These are phyloP conservation scores for Fusarium sp. DNA, from an alignment of 2,329 filamentous ascomycete genomes.

Conservation along the genomic window DNA sequence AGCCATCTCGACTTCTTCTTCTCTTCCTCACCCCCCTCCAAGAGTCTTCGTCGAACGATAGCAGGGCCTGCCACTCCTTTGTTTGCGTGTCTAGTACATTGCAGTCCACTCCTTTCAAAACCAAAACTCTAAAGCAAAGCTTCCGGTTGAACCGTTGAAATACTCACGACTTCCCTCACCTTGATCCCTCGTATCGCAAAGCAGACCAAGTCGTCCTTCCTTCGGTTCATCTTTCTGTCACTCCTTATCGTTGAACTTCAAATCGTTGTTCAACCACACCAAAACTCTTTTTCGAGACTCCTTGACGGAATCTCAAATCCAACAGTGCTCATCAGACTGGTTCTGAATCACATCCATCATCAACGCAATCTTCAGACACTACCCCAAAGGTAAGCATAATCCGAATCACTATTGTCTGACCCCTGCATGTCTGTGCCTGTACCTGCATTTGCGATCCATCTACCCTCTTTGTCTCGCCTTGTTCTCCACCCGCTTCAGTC, in stretches of 20 bases:
- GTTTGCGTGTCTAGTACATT: conserved; percentile 52
- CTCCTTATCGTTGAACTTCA: conserved; percentile 44
- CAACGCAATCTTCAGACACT: conserved; percentile 18
- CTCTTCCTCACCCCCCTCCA: conserved; percentile 47
- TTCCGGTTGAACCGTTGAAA: conserved; percentile 51
- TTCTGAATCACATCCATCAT: conserved; percentile 45
- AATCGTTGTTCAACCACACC: conserved; percentile 44
- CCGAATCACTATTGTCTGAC: conserved; percentile 32
- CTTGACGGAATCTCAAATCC: conserved; percentile 47
- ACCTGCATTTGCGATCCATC: conserved; percentile 25
- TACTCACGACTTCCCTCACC: conserved; percentile 42
- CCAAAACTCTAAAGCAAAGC: conserved; percentile 43
- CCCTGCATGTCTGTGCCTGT: conserved; percentile 28
- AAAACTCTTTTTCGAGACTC: conserved; percentile 37
- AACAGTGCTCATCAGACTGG: conserved; percentile 48
- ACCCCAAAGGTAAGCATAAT: conserved; percentile 37
- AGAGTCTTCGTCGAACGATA: conserved; percentile 49
- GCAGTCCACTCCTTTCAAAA: conserved; percentile 53
- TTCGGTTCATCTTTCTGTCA: conserved; percentile 47
- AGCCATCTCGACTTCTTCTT: conserved; percentile 39
- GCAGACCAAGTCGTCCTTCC: conserved; percentile 42
- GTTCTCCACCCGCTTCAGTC: conserved; percentile 31
- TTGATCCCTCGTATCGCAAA: conserved; percentile 32
- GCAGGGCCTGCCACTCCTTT: conserved; percentile 48
- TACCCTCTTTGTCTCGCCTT: conserved; percentile 37